phyloP scores from a whole-genome alignment of 768 basidiomycete genomes.

The Boletus sp. region DNA sequence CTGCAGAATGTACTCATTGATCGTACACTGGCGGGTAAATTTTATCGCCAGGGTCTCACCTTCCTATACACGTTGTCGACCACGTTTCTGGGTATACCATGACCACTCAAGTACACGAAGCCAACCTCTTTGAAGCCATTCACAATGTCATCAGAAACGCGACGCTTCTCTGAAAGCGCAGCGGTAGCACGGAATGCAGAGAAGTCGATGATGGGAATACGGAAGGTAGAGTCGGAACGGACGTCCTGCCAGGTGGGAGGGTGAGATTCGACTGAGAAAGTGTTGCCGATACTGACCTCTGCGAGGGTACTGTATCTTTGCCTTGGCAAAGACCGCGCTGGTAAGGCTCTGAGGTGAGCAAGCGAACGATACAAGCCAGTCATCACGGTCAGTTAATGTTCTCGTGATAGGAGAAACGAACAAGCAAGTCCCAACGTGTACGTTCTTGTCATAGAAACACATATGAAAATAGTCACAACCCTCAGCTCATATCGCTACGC shows the following conservation, averaged over 20 bases:
- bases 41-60: slow-evolving; percentile 37
- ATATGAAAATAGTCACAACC: no score
- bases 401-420: neutral
- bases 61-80: slow-evolving; percentile 62
- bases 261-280: slow-evolving; percentile 4
- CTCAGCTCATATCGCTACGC: no score
- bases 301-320: slow-evolving; percentile 24
- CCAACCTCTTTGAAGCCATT: slow-evolving; percentile 77
- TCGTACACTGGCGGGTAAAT: neutral
- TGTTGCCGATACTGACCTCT: slow-evolving; percentile 14
- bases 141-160: slow-evolving; percentile 64
- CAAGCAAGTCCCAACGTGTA: neutral
- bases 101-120: slow-evolving; percentile 73
- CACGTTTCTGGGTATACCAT: slow-evolving; percentile 60
- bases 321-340: slow-evolving; percentile 1
- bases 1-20: slow-evolving; percentile 36
- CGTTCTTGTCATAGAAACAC: neutral
- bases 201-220: slow-evolving; percentile 79
- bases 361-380: slow-evolving; percentile 14
- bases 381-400: neutral
- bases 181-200: slow-evolving; percentile 54
- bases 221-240: slow-evolving; percentile 42
- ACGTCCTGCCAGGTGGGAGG: slow-evolving; percentile 27
- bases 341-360: slow-evolving; percentile 1
- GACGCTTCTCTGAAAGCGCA: slow-evolving; percentile 53